Base-by-base conservation (phyloP, 2,329 filamentous ascomycete genomes). In the Chlorencoelia australis region DNA sequence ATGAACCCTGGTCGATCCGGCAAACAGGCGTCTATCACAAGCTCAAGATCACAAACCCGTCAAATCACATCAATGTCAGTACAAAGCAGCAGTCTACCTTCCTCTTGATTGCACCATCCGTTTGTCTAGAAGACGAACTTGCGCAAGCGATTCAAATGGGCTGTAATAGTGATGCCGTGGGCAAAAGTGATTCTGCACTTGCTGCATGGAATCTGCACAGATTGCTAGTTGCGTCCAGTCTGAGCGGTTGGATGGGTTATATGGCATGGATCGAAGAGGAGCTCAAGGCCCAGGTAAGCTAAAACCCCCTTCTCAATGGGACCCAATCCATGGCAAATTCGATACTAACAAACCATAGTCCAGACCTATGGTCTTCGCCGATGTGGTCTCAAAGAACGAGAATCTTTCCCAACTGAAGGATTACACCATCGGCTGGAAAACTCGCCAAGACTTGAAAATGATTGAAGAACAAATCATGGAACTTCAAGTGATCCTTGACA, bases 1-100 rank as follows among this genome's bases (percentile, higher is more conserved):
- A 21, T 5, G 24, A 42, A 30, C 35, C 42, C 11, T 64, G 61
- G 61, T 58, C 57, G 1, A 54, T 63, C 24, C 53, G 62, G 2
- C 58, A 63, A 34, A 56, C 54, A 6, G 56, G 53, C 8, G 40
- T 61, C 3, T 59, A 63, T 38, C 58, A 65, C 33, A 19, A 39
- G 21, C 19, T 21, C 9, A 13, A 7, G 7, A 29, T n/a, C 8
- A 13, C 4, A 5, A 20, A 10, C 17, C 15, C n/a, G 13, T 3
- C 11, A 14, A n/a, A n/a, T n/a, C n/a, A n/a, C n/a, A n/a, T n/a
- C n/a, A n/a, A 7, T 13, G 4, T 24, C 8, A 7, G 4, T 16
- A 26, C 2, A 22, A 16, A 20, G 11, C 8, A 19, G 11, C 40
- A 29, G 21, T 42, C 40, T 2, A 43, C 28, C 1, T 35, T 48